These are phyloP conservation scores for Trypanosoma brucei DNA, from an alignment of 208 protist genomes.

Conservation along the genomic window DNA sequence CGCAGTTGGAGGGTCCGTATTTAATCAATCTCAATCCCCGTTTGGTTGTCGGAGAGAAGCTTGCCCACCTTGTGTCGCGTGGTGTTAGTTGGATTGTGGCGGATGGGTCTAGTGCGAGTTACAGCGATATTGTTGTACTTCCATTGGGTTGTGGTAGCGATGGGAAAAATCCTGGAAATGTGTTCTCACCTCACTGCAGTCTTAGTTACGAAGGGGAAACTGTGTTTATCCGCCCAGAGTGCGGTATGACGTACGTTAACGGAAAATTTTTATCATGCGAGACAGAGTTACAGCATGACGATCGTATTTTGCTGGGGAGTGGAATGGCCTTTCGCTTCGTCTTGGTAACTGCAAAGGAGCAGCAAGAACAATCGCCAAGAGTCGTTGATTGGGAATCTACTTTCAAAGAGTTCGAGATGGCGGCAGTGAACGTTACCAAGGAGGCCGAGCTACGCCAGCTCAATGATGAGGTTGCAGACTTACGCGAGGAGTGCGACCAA, in stretches of 20 bases:
- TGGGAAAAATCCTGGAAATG: conserved; percentile 28
- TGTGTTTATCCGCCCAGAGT: conserved; percentile 49
- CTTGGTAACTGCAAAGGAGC: conserved; percentile 20
- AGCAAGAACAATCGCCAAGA: conserved; percentile 18
- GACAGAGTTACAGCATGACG: conserved; percentile 39
- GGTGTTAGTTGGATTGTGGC: conserved; percentile 49
- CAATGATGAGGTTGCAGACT: conserved; percentile 26
- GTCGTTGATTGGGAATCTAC: conserved; percentile 69
- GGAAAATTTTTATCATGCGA: conserved; percentile 39
- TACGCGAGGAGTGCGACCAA: conserved; percentile 24
- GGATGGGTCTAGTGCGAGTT: conserved; percentile 36
- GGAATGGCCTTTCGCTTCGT: conserved; percentile 56
- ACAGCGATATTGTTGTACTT: conserved; percentile 47
- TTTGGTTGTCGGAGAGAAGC: conserved; percentile 51
- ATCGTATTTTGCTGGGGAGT: conserved; percentile 57
- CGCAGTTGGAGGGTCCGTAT: conserved; percentile 38
- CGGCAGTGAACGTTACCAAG: conserved; percentile 19
- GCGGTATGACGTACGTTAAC: conserved; percentile 64
- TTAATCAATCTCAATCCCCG: conserved; percentile 59
- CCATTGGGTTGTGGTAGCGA: conserved; percentile 20
- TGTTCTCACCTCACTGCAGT: conserved; percentile 64
- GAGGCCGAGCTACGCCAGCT: conserved; percentile 19
- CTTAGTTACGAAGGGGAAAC: conserved; percentile 27
- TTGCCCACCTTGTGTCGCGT: conserved; percentile 41
- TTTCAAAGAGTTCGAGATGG: conserved; percentile 42